phyloP scores from a whole-genome alignment of 2,329 filamentous ascomycete genomes.

The Cytospora piceae region DNA sequence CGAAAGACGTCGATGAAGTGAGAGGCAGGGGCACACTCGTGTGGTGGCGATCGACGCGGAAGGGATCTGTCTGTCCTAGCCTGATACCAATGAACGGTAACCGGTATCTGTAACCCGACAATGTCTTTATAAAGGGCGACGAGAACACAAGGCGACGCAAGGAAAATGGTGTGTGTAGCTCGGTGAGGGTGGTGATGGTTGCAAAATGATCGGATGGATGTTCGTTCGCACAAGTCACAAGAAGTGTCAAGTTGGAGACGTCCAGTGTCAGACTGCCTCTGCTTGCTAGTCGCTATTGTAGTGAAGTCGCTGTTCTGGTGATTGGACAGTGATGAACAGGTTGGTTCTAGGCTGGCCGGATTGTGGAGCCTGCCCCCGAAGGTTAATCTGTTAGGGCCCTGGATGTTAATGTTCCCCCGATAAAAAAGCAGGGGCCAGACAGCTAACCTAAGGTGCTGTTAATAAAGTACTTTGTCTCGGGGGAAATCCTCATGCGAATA shows the following conservation, averaged over 20 bases:
- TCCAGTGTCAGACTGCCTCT: neutral
- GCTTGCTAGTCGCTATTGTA: neutral
- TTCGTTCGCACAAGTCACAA: neutral
- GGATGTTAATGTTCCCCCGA: neutral
- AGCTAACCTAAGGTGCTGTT: neutral
- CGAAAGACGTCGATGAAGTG: slow-evolving; percentile 9
- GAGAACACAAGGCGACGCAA: slow-evolving; percentile 16
- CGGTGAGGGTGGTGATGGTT: slow-evolving; percentile 11
- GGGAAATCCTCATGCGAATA: neutral
- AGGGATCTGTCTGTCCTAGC: neutral
- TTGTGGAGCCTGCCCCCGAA: neutral
- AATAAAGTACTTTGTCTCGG: neutral
- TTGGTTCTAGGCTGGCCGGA: neutral
- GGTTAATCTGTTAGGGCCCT: neutral
- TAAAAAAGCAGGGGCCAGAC: neutral
- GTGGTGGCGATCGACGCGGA: slow-evolving; percentile 23
- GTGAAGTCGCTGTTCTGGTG: slow-evolving; percentile 1
- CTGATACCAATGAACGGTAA: slow-evolving; percentile 9
- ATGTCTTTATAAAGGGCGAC: neutral
- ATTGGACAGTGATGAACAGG: neutral
- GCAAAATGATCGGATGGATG: slow-evolving; percentile 11
- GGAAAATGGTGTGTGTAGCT: slow-evolving; percentile 7
- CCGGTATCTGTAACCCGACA: slow-evolving; percentile 9
- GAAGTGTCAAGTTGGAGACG: neutral
- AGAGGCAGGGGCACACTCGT: slow-evolving; percentile 19